phyloP scores from a whole-genome alignment of 2,329 filamentous ascomycete genomes.

The Scedosporium apiospermum region DNA sequence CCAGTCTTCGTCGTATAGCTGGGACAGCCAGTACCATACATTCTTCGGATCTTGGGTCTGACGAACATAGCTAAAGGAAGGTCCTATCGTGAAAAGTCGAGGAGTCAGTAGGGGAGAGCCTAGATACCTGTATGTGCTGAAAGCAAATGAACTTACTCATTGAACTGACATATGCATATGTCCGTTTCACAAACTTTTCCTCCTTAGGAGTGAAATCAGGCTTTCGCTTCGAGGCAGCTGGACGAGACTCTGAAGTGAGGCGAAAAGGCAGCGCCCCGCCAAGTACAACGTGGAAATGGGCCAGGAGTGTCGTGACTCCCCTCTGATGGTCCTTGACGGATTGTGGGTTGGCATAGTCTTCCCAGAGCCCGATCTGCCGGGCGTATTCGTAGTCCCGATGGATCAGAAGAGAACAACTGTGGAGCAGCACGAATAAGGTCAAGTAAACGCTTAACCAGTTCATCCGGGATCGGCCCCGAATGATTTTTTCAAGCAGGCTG shows the following conservation, averaged over 20 bases:
- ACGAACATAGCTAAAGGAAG: background rate
- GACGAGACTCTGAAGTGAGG: background rate
- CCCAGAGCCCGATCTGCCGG: slow-evolving; percentile 1
- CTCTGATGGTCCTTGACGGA: background rate
- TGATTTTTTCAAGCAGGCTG: background rate
- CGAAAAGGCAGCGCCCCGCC: background rate
- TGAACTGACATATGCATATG: too few species aligned
- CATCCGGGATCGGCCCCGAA: background rate
- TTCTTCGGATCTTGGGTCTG: background rate
- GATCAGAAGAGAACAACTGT: slow-evolving; percentile 6
- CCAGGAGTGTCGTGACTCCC: slow-evolving; percentile 3
- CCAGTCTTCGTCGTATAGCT: slow-evolving; percentile 11
- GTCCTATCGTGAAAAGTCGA: background rate
- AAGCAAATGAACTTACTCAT: background rate
- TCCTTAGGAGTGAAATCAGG: too few species aligned
- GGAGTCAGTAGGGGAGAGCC: background rate
- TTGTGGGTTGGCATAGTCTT: background rate
- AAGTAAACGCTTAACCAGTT: slow-evolving; percentile 5
- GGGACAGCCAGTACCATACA: slow-evolving; percentile 6
- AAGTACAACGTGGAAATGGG: slow-evolving; percentile 2
- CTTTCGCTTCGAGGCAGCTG: background rate
- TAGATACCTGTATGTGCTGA: background rate
- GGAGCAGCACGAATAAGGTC: slow-evolving; percentile 7
- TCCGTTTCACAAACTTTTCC: too few species aligned
- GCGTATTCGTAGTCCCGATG: slow-evolving; percentile 4